A percentile compares a stretch with the other conserved stretches of the same genome.
These are phyloP conservation scores for Eucalyptus regnans DNA, from an alignment of 345 rosid genomes.

Conservation along the genomic window DNA sequence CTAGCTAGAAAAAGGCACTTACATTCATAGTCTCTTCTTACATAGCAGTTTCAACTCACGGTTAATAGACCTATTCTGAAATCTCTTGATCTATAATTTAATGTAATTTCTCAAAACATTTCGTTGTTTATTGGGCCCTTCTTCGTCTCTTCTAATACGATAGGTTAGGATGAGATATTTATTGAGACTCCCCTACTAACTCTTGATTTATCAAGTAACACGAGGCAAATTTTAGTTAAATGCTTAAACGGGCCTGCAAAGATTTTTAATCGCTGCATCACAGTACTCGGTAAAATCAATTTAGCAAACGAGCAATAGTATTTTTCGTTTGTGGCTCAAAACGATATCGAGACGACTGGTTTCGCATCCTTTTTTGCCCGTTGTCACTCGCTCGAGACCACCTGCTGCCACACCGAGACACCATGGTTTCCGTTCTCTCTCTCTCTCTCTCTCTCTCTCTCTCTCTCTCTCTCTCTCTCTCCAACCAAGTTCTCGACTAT, in stretches of 20 bases:
- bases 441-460: not conserved
- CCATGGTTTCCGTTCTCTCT: not conserved
- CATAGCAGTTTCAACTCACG: not conserved
- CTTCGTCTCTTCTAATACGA: not conserved
- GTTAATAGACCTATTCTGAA: not conserved
- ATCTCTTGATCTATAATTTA: not conserved
- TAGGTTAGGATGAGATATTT: not conserved
- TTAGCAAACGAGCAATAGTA: not conserved
- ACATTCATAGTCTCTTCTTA: not conserved
- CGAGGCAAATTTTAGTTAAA: not conserved
- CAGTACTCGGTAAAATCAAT: not conserved
- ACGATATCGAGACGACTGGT: not conserved
- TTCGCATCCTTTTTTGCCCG: not conserved
- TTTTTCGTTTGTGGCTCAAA: not conserved
- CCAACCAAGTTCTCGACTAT: not conserved
- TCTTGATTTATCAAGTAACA: not conserved
- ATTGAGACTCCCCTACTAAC: not conserved
- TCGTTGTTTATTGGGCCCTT: not conserved
- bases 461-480: not conserved
- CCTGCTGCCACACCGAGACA: not conserved
- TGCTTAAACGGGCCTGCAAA: not conserved
- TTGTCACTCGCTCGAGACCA: not conserved
- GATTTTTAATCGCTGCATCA: not conserved
- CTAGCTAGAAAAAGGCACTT: not conserved
- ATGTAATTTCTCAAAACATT: not conserved